Base-by-base conservation (phyloP, 73 alveolate species). In the Paramecium biaurelia region DNA sequence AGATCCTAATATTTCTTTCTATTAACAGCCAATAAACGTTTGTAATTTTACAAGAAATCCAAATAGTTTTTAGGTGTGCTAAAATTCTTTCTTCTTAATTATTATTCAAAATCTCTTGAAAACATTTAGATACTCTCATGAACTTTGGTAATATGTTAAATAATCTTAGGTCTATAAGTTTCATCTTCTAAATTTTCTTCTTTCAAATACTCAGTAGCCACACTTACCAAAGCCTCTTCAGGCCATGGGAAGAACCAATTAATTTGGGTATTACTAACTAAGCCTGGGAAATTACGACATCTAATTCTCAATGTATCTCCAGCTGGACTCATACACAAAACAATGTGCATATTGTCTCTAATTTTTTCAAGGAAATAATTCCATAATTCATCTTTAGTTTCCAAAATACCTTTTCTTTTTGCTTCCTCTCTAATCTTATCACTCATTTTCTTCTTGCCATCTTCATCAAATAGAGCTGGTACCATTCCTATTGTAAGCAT, bases 51-150 rank as follows among this genome's bases (percentile, higher is more conserved):
- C 57, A 97, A 96, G 96, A 96, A 97, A 93, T 98, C 99, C 63
- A 98, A 92, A 92, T 97, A 98, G 86, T 98, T 98, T 94, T 98
- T 98, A 45, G 99, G 99, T n/a, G 99, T 98, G 4, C 99, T 96
- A 90, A 95, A 98, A 95, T 97, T 98, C 92, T 95, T 98, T 74
- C 99, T 96, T 96, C 97, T 98, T 95, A 95, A 96, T 28, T 96
- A 87, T 59, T 92, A 88, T 92, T 96, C 99, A 49, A 97, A 98
- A 88, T 98, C 99, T 38, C 94, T 94, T 0, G 99, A 95, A 95
- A 96, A 98, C 15, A 35, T 82, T 92, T 93, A 93, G 38, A 97
- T 96, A 30, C 97, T 92, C 30, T 93, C 92, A 92, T 98, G 99
- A 70, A 97, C 99, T 94, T 90, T 94, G 57, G 97, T 98, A 24